Conservation (phyloP, 2,329 filamentous ascomycete genomes). For the Neonectria punicea region DNA sequence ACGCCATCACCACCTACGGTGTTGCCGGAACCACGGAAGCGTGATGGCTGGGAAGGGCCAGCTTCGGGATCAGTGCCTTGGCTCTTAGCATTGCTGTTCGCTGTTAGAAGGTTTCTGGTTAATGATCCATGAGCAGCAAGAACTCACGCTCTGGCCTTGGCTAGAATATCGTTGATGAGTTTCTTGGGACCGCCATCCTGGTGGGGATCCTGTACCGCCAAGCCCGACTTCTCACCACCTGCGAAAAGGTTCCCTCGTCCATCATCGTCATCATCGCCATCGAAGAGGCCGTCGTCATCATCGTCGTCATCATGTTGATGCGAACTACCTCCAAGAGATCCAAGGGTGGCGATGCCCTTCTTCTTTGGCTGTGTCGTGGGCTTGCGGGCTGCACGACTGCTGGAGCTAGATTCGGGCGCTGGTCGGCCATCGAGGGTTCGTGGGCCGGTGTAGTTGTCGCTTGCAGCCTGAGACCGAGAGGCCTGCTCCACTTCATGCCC, state of each 20-base stretch:
- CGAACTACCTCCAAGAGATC: conserved; percentile 61
- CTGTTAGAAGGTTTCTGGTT: conserved; percentile 22
- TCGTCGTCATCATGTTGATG: conserved; percentile 66
- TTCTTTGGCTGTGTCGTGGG: conserved; percentile 58
- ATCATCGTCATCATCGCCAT: conserved; percentile 67
- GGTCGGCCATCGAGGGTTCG: conserved; percentile 72
- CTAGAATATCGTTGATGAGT: conserved; percentile 71
- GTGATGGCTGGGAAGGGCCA: conserved; percentile 59
- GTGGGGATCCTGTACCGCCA: conserved; percentile 73
- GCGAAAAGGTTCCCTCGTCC: conserved; percentile 78
- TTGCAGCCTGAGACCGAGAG: conserved; percentile 16
- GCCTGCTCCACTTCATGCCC: conserved; percentile 37
- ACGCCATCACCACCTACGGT: conserved; percentile 83
- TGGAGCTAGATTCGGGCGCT: conserved; percentile 55
- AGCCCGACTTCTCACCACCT: conserved; percentile 84
- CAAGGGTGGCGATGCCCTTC: conserved; percentile 70
- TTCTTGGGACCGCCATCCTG: conserved; percentile 61
- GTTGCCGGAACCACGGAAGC: conserved; percentile 77
- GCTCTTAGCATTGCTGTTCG: conserved; percentile 68
- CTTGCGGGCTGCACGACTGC: conserved; percentile 49
- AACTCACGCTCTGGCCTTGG: conserved; percentile 70
- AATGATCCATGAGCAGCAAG: neutral
- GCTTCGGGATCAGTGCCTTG: conserved; percentile 62
- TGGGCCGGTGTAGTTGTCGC: conserved; percentile 66
- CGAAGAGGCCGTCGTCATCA: conserved; percentile 68